Evolutionary conservation across 148 eudicot species (phyloP).

Genomic region (Vaccinium myrtillus): DNA sequence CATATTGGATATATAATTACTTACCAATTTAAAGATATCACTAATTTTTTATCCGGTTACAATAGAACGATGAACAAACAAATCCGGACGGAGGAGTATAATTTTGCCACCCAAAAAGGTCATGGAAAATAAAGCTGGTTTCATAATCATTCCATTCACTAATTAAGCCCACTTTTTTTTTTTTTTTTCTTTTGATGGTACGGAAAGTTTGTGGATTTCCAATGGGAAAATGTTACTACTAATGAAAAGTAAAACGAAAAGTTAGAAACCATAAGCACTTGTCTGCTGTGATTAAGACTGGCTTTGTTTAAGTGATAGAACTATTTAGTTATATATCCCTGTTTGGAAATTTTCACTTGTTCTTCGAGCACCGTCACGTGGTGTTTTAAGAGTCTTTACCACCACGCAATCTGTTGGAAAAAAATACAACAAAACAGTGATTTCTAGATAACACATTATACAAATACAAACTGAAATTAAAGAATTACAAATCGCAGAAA

Average conservation of each 20-base stretch:
- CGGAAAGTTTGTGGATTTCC: background rate
- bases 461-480: too few species aligned
- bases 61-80: too few species aligned
- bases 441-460: too few species aligned
- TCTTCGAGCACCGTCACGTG: too few species aligned
- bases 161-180: conserved; percentile 10
- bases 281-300: conserved; percentile 23
- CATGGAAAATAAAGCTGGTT: conserved; percentile 4
- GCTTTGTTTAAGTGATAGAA: background rate
- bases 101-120: background rate
- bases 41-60: too few species aligned
- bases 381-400: too few species aligned
- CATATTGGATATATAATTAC: too few species aligned
- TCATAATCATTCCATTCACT: conserved; percentile 17
- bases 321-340: background rate
- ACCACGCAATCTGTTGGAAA: too few species aligned
- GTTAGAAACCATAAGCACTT: conserved; percentile 7
- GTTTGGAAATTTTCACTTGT: background rate
- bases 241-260: background rate
- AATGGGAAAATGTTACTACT: background rate
- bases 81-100: too few species aligned
- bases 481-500: too few species aligned
- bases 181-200: background rate
- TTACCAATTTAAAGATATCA: too few species aligned
- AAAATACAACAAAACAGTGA: too few species aligned